Evolutionary conservation across 225 moss, liverwort and hornwort genomes (phyloP), one percentile per base, ranked within the genome.

Genomic region (Sphagnum tenellum): DNA sequence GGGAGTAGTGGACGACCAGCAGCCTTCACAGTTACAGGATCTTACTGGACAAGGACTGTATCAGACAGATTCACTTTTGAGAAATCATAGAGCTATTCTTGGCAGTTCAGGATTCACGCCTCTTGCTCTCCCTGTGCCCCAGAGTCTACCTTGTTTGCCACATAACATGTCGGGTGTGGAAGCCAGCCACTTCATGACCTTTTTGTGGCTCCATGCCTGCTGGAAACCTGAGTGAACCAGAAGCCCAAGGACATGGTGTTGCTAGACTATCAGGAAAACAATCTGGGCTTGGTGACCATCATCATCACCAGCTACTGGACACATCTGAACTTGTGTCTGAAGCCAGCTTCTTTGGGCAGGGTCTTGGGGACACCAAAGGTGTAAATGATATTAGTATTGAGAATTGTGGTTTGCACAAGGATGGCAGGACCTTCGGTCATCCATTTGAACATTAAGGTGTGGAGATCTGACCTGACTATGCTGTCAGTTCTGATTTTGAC

Each of bases 101-200:
- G 5, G 74, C 46, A 47, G 69, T n/a, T 7, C 71, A 7, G 71
- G 81, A 46, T 69, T 69, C 61, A 47, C 61, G 3, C 59, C 78
- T 5, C 66, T 84, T 11, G 48, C 80, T 61, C 82, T 86, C 5
- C 72, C 77, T 45, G 68, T 73, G 49, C 79, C 80, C 50, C 82
- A 86, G 65, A 77, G 44, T 50, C 64, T 75, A 61, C 78, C 73
- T 46, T n/a, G n/a, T n/a, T n/a, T n/a, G n/a, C n/a, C n/a, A n/a
- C n/a, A n/a, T n/a, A n/a, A n/a, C n/a, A n/a, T n/a, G n/a, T n/a
- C n/a, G 73, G 72, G n/a, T 75, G 55, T 63, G 71, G 76, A 7
- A 77, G 81, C 62, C 86, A 81, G 47, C 77, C 84, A 44, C 74
- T 82, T 7, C 84, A 83, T 59, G 89, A 90, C 53, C 67, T 87